These are phyloP conservation scores for Aspergillus nidulans DNA, from an alignment of 495 filamentous ascomycete species.

Conservation along the genomic window DNA sequence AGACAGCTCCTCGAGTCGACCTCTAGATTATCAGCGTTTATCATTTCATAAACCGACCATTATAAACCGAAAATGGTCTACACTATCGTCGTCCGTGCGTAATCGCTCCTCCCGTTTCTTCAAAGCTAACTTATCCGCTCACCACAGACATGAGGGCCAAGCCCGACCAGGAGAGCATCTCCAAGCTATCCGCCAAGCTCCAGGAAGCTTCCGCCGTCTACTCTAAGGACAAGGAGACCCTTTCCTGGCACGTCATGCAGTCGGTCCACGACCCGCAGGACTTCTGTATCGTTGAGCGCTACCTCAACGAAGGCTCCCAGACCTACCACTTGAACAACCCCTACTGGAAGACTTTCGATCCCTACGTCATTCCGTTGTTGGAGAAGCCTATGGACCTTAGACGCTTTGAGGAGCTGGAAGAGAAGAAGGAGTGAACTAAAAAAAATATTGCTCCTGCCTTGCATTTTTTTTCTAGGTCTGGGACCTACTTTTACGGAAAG, in stretches of 20 bases:
- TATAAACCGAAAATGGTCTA: conserved; percentile 56
- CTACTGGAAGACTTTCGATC: conserved; percentile 68
- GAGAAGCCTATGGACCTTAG: conserved; percentile 61
- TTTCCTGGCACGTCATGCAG: conserved; percentile 68
- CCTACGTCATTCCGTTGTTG: conserved; percentile 59
- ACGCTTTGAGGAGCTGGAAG: conserved; percentile 52
- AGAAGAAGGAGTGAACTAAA: too few species aligned
- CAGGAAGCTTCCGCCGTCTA: conserved; percentile 62
- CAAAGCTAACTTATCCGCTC: neutral
- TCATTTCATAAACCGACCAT: too few species aligned
- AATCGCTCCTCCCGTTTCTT: neutral
- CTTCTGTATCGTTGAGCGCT: conserved; percentile 68
- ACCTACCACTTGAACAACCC: conserved; percentile 62
- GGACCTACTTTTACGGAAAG: too few species aligned
- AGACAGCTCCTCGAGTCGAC: too few species aligned
- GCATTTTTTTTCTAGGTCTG: too few species aligned
- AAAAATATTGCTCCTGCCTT: too few species aligned
- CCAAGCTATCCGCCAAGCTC: conserved; percentile 61
- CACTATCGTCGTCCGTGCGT: conserved; percentile 54
- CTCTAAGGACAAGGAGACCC: conserved; percentile 61
- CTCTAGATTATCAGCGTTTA: too few species aligned
- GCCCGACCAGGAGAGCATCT: conserved; percentile 52
- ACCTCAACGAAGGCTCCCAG: conserved; percentile 52
- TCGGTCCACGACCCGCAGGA: conserved; percentile 57
- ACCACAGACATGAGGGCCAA: conserved; percentile 57